phyloP scores from a whole-genome alignment of 331 rosid genomes.

The Arachis monticola region DNA sequence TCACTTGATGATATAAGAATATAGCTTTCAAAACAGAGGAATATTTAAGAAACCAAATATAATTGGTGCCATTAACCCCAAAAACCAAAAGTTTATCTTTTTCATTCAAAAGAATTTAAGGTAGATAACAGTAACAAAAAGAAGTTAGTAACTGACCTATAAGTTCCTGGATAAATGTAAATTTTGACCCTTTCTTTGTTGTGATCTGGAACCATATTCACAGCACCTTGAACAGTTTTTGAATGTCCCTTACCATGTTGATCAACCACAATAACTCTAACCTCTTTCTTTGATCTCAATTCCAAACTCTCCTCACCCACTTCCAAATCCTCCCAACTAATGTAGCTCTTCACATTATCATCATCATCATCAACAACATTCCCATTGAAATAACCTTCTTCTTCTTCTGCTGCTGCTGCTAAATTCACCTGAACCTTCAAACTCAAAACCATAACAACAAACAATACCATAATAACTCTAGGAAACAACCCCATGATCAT shows the following conservation, averaged over 20 bases:
- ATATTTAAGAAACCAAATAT: neutral
- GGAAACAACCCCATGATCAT: constrained; percentile 35
- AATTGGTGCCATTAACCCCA: neutral
- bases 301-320: constrained; percentile 49
- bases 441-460: constrained; percentile 26
- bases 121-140: neutral
- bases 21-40: neutral
- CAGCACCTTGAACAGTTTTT: constrained; percentile 75
- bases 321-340: constrained; percentile 80
- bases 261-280: constrained; percentile 61
- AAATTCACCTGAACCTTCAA: constrained; percentile 44
- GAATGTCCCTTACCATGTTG: constrained; percentile 64
- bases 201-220: constrained; percentile 66
- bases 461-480: constrained; percentile 39
- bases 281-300: constrained; percentile 21
- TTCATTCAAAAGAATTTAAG: neutral
- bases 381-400: too few species aligned
- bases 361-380: neutral
- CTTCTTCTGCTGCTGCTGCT: constrained; percentile 27
- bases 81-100: constrained; percentile 1
- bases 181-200: constrained; percentile 64
- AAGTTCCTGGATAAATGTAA: constrained; percentile 70
- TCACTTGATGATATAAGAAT: neutral
- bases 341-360: constrained; percentile 38
- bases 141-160: constrained; percentile 51